A percentile compares a stretch with the other conserved stretches of the same genome.
Conservation (phyloP, 2,329 filamentous ascomycete genomes). For the Talaromyces sp. region DNA sequence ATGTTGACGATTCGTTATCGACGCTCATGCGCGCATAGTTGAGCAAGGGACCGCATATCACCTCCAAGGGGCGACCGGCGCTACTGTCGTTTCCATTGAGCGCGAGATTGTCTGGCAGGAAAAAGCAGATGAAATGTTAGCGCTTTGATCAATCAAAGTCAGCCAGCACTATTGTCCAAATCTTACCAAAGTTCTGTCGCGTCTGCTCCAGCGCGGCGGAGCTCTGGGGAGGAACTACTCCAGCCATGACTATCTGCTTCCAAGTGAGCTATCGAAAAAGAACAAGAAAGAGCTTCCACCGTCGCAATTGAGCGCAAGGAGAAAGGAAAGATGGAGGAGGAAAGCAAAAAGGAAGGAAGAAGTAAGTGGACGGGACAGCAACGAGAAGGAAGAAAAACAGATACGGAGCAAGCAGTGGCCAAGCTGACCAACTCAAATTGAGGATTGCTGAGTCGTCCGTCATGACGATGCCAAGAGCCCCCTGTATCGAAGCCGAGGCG, state of each 20-base stretch:
- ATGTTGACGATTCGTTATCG: slow-evolving; percentile 38
- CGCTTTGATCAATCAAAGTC: not conserved
- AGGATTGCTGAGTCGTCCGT: not conserved
- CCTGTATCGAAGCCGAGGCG: not conserved
- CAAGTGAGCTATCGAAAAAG: not conserved
- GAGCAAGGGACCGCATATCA: slow-evolving; percentile 44
- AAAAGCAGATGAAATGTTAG: not conserved
- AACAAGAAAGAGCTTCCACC: not conserved
- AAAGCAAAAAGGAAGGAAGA: not conserved
- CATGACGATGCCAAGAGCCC: slow-evolving; percentile 10
- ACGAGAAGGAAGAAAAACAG: not conserved
- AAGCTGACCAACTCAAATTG: not conserved
- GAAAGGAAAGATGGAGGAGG: not conserved
- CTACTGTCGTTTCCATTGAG: not conserved
- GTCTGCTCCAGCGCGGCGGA: not conserved
- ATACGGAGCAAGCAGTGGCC: not conserved
- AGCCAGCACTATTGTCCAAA: not conserved
- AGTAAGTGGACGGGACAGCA: not conserved
- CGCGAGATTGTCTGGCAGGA: not conserved
- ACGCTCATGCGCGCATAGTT: slow-evolving; percentile 44
- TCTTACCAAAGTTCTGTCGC: not conserved
- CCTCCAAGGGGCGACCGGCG: slow-evolving; percentile 25
- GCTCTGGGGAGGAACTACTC: not conserved
- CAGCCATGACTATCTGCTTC: not conserved
- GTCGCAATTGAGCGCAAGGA: not conserved